Evolutionary conservation across 495 filamentous ascomycete genomes (phyloP).

Genomic region (Tetracladium marchalianum): DNA sequence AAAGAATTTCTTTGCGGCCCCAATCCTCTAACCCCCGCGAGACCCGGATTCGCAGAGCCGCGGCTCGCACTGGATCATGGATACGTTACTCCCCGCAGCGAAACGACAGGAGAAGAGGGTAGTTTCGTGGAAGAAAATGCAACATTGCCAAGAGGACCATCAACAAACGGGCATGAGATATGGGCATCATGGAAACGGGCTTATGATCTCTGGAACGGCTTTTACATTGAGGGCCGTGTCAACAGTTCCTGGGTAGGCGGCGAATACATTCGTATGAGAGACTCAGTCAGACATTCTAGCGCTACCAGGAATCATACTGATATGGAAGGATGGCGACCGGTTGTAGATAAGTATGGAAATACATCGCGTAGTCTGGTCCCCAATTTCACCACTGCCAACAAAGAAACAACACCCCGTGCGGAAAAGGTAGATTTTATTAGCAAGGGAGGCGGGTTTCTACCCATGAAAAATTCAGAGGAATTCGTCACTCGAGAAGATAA

Average conservation of each 20-base stretch:
- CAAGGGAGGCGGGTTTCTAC: constrained; percentile 7
- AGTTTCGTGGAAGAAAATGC: too few species aligned
- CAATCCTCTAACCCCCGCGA: too few species aligned
- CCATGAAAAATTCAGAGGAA: constrained; percentile 8
- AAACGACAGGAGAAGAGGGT: too few species aligned
- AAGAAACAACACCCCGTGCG: background rate
- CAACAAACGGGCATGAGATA: constrained; percentile 10
- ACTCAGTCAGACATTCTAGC: background rate
- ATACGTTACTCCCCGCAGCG: too few species aligned
- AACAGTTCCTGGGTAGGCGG: constrained; percentile 6
- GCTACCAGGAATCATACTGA: background rate
- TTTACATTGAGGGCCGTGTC: constrained; percentile 15
- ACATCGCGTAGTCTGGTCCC: background rate
- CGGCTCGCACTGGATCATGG: too few species aligned
- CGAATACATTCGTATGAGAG: constrained; percentile 2
- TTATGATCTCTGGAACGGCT: constrained; percentile 17
- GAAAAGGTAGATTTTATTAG: background rate
- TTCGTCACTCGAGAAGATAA: background rate
- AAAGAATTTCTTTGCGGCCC: constrained; percentile 3
- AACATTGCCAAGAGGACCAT: too few species aligned
- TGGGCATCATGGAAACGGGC: constrained; percentile 18
- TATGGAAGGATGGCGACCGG: background rate
- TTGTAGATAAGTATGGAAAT: background rate
- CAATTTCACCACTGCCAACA: background rate
- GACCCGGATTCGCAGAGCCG: too few species aligned